A percentile compares a stretch with the other conserved stretches of the same genome.
Evolutionary conservation across 208 protist species (phyloP).

Genomic region (Crithidia fasciculata): DNA sequence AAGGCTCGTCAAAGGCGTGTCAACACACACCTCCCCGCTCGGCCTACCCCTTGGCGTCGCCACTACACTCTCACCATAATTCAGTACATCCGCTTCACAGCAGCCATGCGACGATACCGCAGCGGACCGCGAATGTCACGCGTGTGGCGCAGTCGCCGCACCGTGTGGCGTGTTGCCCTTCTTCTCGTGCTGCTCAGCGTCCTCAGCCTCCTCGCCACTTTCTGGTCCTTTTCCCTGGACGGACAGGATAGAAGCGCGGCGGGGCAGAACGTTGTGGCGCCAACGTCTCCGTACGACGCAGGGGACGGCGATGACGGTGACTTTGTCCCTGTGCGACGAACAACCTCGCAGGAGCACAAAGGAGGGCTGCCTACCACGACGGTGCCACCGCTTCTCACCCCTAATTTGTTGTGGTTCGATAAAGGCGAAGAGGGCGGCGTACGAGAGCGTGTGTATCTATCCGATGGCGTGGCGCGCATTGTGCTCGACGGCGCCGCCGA

Average conservation of each 20-base stretch:
- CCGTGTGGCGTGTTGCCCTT: background rate
- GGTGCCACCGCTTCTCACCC: too few relatives aligned
- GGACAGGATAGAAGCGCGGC: background rate
- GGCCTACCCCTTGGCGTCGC: too few relatives aligned
- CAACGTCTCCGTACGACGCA: background rate
- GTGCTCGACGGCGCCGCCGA: slow-evolving; percentile 4
- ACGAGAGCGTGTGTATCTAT: background rate
- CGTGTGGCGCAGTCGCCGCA: slow-evolving; percentile 12
- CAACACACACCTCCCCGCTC: too few relatives aligned
- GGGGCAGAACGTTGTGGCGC: background rate
- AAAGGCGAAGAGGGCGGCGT: too few relatives aligned
- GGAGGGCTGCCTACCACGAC: too few relatives aligned
- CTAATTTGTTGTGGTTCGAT: too few relatives aligned
- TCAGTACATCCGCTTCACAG: background rate
- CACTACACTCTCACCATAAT: too few relatives aligned
- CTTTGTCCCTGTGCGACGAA: too few relatives aligned
- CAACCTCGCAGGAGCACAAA: too few relatives aligned
- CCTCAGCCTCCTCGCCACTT: background rate
- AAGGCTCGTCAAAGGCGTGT: too few relatives aligned
- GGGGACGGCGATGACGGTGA: background rate
- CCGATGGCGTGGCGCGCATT: slow-evolving; percentile 20
- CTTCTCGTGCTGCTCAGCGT: background rate
- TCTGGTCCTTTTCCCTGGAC: background rate
- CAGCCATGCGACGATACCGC: background rate
- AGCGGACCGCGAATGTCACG: background rate